Percentiles rank a stretch among this genome's conserved stretches.
phyloP scores from a whole-genome alignment of 495 filamentous ascomycete species.

The Amniculicola lignicola region DNA sequence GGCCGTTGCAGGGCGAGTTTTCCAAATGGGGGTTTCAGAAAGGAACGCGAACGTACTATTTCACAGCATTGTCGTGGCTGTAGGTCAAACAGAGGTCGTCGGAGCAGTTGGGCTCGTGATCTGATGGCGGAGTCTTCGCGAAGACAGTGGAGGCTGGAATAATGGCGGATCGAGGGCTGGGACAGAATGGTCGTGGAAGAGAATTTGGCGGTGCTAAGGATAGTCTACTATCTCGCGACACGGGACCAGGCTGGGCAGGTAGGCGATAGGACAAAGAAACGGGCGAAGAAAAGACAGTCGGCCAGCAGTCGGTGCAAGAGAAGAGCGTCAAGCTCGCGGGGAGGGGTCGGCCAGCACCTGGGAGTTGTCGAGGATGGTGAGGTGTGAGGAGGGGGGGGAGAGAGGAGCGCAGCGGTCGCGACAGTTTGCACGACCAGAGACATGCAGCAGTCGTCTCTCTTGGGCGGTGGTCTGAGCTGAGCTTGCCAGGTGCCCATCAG shows the following conservation, averaged over 20 bases:
- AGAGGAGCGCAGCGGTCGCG: neutral
- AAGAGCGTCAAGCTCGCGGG: conserved; percentile 26
- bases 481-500: too few relatives aligned
- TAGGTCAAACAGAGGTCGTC: conserved; percentile 25
- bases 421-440: neutral
- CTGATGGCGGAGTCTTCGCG: too few relatives aligned
- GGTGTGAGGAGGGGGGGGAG: neutral
- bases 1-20: conserved; percentile 20
- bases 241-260: neutral
- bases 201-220: too few relatives aligned
- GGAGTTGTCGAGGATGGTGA: neutral
- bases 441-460: neutral
- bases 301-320: conserved; percentile 4
- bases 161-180: conserved; percentile 1
- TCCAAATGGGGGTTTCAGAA: conserved; percentile 33
- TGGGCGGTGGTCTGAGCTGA: conserved; percentile 7
- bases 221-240: conserved; percentile 11
- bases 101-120: too few relatives aligned
- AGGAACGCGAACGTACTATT: conserved; percentile 21
- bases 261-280: conserved; percentile 18
- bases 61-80: conserved; percentile 21
- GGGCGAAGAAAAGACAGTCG: neutral
- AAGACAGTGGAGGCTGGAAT: neutral
- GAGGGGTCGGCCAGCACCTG: conserved; percentile 6
- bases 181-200: too few relatives aligned